Evolutionary conservation across 345 rosid species (phyloP), one percentile per base, ranked within the genome.

Genomic region (Microthlaspi erraticum): DNA sequence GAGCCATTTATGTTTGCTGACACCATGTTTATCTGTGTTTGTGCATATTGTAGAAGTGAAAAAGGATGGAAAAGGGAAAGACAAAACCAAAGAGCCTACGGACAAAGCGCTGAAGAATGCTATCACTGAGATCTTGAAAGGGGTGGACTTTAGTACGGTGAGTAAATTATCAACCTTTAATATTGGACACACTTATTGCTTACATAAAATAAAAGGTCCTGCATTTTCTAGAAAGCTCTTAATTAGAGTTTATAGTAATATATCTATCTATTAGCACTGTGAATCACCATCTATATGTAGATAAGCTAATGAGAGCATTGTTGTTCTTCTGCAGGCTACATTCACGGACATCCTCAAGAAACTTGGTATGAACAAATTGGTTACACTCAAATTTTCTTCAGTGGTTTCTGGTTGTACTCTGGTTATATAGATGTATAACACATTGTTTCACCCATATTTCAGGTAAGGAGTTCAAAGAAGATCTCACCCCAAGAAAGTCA

Each of bases 71-170:
- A 93, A 80, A 77, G 86, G 90, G 38, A 93, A 91, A 84, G 88
- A 74, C 60, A 88, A 83, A 74, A 77, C 73, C 54, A 80, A 79
- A 55, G 87, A 73, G 56, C 95, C 86, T 50, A 83, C 75, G 38
- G 87, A 86, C 72, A 73, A 67, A 19, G 90, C 80, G 71, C 85
- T 93, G 13, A 85, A 90, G 74, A 80, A 78, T 66, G 87, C 92
- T 20, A 87, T 85, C 33, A 79, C 85, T 77, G 86, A 86, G 77
- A 86, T 85, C 73, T 90, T 93, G 11, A 87, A 87, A 73, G 82
- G 82, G 69, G 98, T 93, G 70, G 98, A 93, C 81, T 93, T 93
- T 77, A 88, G 84, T 66, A 93, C 91, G 60, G 97, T 93, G 72
- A 72, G 90, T 60, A 77, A 65, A 39, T 51, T 42, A 12, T 67